These are phyloP conservation scores for Juglanconis juglandina DNA, from an alignment of 2,329 filamentous ascomycete genomes.

Conservation along the genomic window DNA sequence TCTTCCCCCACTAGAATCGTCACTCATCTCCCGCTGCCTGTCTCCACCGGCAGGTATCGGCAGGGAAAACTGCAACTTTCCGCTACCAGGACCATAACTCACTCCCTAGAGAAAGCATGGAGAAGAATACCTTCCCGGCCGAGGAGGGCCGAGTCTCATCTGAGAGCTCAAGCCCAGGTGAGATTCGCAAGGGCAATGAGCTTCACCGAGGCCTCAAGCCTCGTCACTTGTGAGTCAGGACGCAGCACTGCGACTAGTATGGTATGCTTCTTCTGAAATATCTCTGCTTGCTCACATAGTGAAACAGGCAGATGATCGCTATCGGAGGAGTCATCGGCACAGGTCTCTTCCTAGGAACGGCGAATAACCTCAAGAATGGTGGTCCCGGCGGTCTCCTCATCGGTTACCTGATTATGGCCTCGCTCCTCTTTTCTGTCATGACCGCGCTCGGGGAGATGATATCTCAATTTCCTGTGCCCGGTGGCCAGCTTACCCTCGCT, in stretches of 20 bases:
- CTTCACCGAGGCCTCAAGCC: neutral
- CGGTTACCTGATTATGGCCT: conserved; percentile 11
- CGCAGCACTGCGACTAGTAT: neutral
- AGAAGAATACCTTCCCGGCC: neutral
- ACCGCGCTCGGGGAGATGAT: conserved; percentile 15
- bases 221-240: neutral
- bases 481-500: conserved; percentile 17
- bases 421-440: conserved; percentile 22
- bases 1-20: too few species aligned
- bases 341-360: conserved; percentile 17
- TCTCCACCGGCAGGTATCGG: too few species aligned
- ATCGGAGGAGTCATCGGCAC: conserved; percentile 17
- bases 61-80: too few species aligned
- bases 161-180: neutral
- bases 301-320: conserved; percentile 15
- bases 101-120: neutral
- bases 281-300: neutral
- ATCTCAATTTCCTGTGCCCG: conserved; percentile 12
- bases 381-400: conserved; percentile 13
- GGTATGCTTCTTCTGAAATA: too few species aligned
- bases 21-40: too few species aligned
- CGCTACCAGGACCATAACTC: neutral
- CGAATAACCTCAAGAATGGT: conserved; percentile 5
- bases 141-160: neutral
- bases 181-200: neutral